Evolutionary conservation across 495 filamentous ascomycete genomes (phyloP).

Genomic region (Hyphodiscus hymeniophilus): DNA sequence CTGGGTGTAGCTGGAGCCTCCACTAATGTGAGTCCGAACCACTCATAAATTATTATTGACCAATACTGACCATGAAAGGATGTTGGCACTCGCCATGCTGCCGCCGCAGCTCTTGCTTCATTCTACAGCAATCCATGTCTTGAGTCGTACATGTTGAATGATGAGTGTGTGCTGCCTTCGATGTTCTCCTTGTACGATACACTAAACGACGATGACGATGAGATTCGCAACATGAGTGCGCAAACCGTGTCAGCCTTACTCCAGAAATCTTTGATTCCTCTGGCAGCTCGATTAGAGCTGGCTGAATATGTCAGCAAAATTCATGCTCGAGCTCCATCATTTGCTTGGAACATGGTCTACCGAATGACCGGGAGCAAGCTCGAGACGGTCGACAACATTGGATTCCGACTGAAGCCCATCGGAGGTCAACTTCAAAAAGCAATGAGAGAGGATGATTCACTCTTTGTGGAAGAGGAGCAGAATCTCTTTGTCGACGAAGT

Average conservation of each 20-base stretch:
- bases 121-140: conserved; percentile 30
- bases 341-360: conserved; percentile 26
- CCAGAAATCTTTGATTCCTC: conserved; percentile 27
- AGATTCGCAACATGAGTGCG: conserved; percentile 63
- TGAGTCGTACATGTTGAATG: not conserved
- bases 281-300: conserved; percentile 31
- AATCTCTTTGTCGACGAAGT: conserved; percentile 83
- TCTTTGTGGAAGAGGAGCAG: conserved; percentile 85
- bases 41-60: not conserved
- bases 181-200: conserved; percentile 21
- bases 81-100: conserved; percentile 57
- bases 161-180: conserved; percentile 6
- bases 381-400: not conserved
- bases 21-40: conserved; percentile 31
- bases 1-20: conserved; percentile 32
- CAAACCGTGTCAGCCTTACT: conserved; percentile 31
- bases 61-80: conserved; percentile 33
- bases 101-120: conserved; percentile 34
- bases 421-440: conserved; percentile 35
- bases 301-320: conserved; percentile 26
- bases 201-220: conserved; percentile 87
- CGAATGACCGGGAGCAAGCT: conserved; percentile 28
- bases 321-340: conserved; percentile 22
- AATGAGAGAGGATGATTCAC: conserved; percentile 53
- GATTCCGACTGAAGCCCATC: not conserved